A percentile compares a stretch with the other conserved stretches of the same genome.
Evolutionary conservation across 345 rosid genomes (phyloP).

Genomic region (Physaria fendleri): DNA sequence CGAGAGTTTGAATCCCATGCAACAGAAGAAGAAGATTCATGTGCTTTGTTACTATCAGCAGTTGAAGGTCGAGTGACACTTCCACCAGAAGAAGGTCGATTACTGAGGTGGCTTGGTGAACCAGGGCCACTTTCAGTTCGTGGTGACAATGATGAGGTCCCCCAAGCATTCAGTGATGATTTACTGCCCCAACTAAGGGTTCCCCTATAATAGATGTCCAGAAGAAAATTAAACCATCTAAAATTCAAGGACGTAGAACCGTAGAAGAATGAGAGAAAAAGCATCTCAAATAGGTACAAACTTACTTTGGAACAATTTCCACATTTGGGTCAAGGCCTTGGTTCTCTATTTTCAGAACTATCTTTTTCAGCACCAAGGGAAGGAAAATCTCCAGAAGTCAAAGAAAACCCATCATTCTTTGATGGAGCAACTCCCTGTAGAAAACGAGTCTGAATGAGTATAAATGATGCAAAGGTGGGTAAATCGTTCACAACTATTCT

Average conservation of each 20-base stretch:
- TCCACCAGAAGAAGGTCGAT: slow-evolving; percentile 95
- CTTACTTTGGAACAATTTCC: no score
- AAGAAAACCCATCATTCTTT: slow-evolving; percentile 75
- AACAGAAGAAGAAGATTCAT: slow-evolving; percentile 49
- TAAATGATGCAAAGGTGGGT: neutral
- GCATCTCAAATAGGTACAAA: no score
- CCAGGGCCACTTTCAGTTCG: slow-evolving; percentile 60
- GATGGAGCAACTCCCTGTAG: slow-evolving; percentile 62
- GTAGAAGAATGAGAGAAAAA: no score
- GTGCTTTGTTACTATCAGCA: slow-evolving; percentile 74
- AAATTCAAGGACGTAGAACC: neutral
- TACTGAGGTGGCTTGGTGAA: slow-evolving; percentile 75
- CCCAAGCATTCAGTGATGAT: slow-evolving; percentile 89
- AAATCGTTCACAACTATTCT: slow-evolving; percentile 5
- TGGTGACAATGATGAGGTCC: slow-evolving; percentile 63
- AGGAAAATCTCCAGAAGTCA: slow-evolving; percentile 92
- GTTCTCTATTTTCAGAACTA: slow-evolving; percentile 43
- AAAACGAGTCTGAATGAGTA: slow-evolving; percentile 1
- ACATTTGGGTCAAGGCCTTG: no score
- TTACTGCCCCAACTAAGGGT: slow-evolving; percentile 90
- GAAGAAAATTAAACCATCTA: neutral
- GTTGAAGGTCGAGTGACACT: slow-evolving; percentile 91
- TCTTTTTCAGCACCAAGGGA: slow-evolving; percentile 86
- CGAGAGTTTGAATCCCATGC: slow-evolving; percentile 81
- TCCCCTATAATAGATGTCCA: slow-evolving; percentile 45